A percentile compares a stretch with the other conserved stretches of the same genome.
Conservation (phyloP, 208 protist genomes). For the Acanthamoeba healyi region DNA sequence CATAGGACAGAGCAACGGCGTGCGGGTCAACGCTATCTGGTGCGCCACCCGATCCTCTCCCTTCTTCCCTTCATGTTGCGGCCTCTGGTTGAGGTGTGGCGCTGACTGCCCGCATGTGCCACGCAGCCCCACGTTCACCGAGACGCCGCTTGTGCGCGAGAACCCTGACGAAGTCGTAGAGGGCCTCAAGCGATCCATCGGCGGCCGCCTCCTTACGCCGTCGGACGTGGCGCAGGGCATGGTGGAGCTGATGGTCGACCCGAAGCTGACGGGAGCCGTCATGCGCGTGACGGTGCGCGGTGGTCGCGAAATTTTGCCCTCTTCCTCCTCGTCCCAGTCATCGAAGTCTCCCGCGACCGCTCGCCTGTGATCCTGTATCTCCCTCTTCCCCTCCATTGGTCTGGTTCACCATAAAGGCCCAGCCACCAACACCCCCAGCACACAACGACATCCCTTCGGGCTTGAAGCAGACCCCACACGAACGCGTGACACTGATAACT, state of each 20-base stretch:
- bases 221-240: background rate
- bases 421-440: too few relatives aligned
- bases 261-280: background rate
- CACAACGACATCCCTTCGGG: too few relatives aligned
- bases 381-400: too few relatives aligned
- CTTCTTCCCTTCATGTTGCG: background rate
- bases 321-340: too few relatives aligned
- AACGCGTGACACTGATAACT: too few relatives aligned
- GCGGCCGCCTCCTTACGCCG: background rate
- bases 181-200: background rate
- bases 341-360: too few relatives aligned
- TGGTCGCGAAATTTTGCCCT: background rate
- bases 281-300: conserved; percentile 23
- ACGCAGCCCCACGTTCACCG: background rate
- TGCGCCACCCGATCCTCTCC: background rate
- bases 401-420: too few relatives aligned
- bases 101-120: too few relatives aligned
- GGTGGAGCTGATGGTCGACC: background rate
- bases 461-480: too few relatives aligned
- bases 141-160: background rate
- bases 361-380: too few relatives aligned
- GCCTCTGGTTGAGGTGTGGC: too few relatives aligned
- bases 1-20: background rate
- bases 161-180: background rate
- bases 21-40: conserved; percentile 40